Conservation (phyloP, 106 monocot genomes). For the Vanilla planifolia region DNA sequence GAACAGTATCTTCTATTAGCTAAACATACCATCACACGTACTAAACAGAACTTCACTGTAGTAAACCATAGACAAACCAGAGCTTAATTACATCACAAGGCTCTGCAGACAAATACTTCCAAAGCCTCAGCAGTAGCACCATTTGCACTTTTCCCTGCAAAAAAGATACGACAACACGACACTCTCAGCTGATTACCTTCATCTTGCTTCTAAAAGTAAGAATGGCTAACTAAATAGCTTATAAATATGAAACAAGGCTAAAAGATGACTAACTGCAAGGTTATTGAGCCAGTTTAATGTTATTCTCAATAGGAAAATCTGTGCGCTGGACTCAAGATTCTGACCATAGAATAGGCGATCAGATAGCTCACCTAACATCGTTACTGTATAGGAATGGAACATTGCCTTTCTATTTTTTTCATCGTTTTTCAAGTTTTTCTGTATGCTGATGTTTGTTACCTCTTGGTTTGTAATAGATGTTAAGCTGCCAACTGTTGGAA, state of each 20-base stretch:
- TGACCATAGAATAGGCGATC: conserved; percentile 1
- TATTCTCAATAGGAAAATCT: neutral
- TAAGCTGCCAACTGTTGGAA: too few species aligned
- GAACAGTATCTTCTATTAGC: neutral
- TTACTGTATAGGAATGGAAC: neutral
- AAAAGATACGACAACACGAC: neutral
- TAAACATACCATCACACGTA: neutral
- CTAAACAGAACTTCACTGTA: neutral
- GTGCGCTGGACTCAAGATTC: neutral
- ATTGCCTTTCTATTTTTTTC: too few species aligned
- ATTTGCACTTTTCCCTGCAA: neutral
- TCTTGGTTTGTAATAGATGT: too few species aligned
- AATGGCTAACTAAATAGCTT: neutral
- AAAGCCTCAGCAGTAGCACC: too few species aligned
- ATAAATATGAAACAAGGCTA: neutral
- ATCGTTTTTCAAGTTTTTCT: too few species aligned
- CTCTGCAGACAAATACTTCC: neutral
- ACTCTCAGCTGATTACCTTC: neutral
- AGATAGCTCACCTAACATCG: conserved; percentile 5
- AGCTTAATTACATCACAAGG: neutral
- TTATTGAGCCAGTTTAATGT: neutral
- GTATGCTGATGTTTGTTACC: too few species aligned
- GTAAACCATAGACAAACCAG: neutral
- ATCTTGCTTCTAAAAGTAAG: neutral
- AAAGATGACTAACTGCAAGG: too few species aligned